Base-by-base conservation (phyloP, 805 yeast species). In the Phaffomyces antillensis region DNA sequence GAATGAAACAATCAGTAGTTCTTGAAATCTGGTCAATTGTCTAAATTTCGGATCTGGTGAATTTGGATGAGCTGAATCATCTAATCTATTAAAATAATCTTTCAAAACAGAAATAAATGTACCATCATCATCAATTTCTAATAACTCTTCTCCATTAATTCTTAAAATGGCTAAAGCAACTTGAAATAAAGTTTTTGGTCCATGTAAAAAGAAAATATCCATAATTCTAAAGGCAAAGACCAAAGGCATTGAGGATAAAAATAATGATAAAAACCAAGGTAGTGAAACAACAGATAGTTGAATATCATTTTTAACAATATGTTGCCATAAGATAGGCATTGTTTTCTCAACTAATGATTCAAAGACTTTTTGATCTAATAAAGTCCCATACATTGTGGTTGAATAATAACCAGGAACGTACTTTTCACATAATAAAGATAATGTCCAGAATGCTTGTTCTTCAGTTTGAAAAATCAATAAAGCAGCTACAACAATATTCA, bases 391-490 rank as follows among this genome's bases (percentile, higher is more conserved):
- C 99, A 93, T 93, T 0, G 97, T 91, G 56, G 81, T 87, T 3
- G 98, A 90, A 59, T 93, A 93, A 63, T 93, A 93, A 0, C 99
- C 99, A 0, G 98, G 98, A 4, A 89, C 85, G 48, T 86, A 76
- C 35, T 79, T 75, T 48, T 89, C 96, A 66, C 97, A 89, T 3
- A 93, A 64, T 16, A 78, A 76, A 44, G 81, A 77, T 45, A 93
- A 71, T 46, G 91, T 79, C 98, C 98, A 93, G 59, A 88, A 93
- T 0, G 96, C 98, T 64, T 93, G 98, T 52, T 91, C 99, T 63
- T 93, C 99, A 9, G 95, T 84, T 84, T 87, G 89, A 61, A 80
- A 85, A 35, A 84, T 84, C 48, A 86, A 65, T 43, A 86, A 62
- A 0, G 87, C 90, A 2, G 95, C 95, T 2, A 78, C 80, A 9